A percentile compares a stretch with the other conserved stretches of the same genome.
These are phyloP conservation scores for Asterionellopsis glacialis DNA, from an alignment of 108 stramenopile genomes.

Conservation along the genomic window DNA sequence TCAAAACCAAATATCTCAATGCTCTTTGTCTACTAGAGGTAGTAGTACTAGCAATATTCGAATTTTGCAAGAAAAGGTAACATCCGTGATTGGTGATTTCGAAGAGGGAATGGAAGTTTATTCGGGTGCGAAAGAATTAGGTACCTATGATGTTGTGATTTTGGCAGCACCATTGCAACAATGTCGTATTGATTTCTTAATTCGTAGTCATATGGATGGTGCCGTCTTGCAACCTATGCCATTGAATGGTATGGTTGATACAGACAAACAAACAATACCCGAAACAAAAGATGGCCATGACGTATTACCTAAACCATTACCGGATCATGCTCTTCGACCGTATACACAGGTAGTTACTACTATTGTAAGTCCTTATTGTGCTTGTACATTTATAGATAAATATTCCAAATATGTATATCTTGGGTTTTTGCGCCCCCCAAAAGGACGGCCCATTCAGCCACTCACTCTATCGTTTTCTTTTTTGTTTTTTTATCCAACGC, in stretches of 20 bases:
- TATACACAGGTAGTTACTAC: conserved; percentile 77
- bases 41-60: conserved; percentile 20
- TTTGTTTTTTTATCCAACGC: too few relatives aligned
- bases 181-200: conserved; percentile 55
- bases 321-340: conserved; percentile 42
- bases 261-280: conserved; percentile 28
- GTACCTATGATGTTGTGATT: conserved; percentile 65
- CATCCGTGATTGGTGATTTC: conserved; percentile 25
- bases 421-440: too few relatives aligned
- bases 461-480: too few relatives aligned
- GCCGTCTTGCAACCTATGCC: conserved; percentile 68
- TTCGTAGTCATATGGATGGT: conserved; percentile 52
- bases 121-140: conserved; percentile 34
- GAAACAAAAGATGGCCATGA: conserved; percentile 23
- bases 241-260: conserved; percentile 41
- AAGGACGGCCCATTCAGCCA: too few relatives aligned
- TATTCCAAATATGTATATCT: too few relatives aligned
- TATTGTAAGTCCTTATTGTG: too few relatives aligned
- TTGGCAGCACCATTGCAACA: conserved; percentile 71
- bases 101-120: conserved; percentile 29
- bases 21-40: too few relatives aligned
- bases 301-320: conserved; percentile 34
- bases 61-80: conserved; percentile 8
- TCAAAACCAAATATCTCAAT: conserved; percentile 11
- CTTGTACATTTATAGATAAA: too few relatives aligned